Evolutionary conservation across 139 green algal genomes (phyloP).

Genomic region (Dunaliella primolecta): DNA sequence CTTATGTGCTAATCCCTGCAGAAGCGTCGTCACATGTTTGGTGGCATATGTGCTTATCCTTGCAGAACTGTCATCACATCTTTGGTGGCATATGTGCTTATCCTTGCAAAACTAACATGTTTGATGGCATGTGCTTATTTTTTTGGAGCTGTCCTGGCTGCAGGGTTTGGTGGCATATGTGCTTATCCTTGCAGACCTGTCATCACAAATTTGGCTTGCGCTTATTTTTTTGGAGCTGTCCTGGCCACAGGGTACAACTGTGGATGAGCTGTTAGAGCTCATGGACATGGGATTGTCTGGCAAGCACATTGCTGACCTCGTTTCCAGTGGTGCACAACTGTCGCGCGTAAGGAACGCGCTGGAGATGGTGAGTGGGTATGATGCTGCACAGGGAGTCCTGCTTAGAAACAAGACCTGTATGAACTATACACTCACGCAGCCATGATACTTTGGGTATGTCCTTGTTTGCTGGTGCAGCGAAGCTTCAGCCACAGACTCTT

Average conservation of each 20-base stretch:
- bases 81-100: too few relatives aligned
- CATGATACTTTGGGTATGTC: background rate
- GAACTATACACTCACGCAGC: too few relatives aligned
- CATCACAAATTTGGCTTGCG: too few relatives aligned
- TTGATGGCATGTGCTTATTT: too few relatives aligned
- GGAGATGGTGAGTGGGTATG: background rate
- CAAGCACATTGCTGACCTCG: constrained; percentile 13
- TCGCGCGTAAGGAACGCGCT: background rate
- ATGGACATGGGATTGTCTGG: constrained; percentile 13
- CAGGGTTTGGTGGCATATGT: background rate
- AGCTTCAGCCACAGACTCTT: background rate
- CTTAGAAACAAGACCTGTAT: too few relatives aligned
- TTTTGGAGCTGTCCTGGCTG: background rate
- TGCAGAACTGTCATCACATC: too few relatives aligned
- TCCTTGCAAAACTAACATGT: too few relatives aligned
- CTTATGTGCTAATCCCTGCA: background rate
- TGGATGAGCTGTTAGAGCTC: constrained; percentile 8
- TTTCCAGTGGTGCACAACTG: background rate
- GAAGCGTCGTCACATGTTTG: too few relatives aligned
- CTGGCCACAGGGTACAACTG: background rate
- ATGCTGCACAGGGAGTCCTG: background rate
- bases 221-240: too few relatives aligned
- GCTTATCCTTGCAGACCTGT: background rate
- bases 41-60: background rate
- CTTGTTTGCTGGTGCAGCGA: background rate